Percentiles rank a stretch among this genome's conserved stretches.
Evolutionary conservation across 352 stramenopile genomes (phyloP).

Genomic region (Nothophytophthora sp.): DNA sequence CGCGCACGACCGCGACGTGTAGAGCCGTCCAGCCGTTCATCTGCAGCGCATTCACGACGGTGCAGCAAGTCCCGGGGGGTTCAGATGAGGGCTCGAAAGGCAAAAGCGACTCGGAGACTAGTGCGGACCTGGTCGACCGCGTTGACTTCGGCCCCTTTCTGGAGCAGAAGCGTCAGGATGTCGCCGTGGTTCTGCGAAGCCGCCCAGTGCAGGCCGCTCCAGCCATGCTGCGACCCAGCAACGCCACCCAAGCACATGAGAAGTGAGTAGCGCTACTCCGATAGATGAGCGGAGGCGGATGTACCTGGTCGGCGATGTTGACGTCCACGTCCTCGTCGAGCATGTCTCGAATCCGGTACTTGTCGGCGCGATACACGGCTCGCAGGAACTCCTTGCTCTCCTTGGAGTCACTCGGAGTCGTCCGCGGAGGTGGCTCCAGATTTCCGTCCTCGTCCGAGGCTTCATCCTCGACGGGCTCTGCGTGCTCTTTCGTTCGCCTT

Average conservation of each 20-base stretch:
- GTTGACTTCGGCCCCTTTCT: slow-evolving; percentile 43
- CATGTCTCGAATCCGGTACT: slow-evolving; percentile 53
- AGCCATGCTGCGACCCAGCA: slow-evolving; percentile 53
- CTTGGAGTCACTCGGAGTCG: slow-evolving; percentile 46
- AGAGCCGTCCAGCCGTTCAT: slow-evolving; percentile 73
- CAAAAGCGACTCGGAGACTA: background rate
- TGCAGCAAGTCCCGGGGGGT: background rate
- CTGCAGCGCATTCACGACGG: too few relatives aligned
- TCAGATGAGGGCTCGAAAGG: background rate
- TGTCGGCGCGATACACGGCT: slow-evolving; percentile 62
- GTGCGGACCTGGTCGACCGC: slow-evolving; percentile 54
- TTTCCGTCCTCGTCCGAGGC: slow-evolving; percentile 20
- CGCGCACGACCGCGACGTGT: slow-evolving; percentile 63
- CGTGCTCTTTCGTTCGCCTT: slow-evolving; percentile 2
- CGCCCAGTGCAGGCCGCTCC: slow-evolving; percentile 79
- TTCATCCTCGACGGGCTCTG: slow-evolving; percentile 5
- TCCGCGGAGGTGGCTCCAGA: slow-evolving; percentile 30
- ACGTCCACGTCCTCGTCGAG: slow-evolving; percentile 45
- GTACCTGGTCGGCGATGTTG: slow-evolving; percentile 65
- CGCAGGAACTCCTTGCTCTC: slow-evolving; percentile 64
- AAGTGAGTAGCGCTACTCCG: background rate
- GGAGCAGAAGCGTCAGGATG: slow-evolving; percentile 50
- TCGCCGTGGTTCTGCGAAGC: slow-evolving; percentile 63
- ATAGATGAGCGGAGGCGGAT: too few relatives aligned
- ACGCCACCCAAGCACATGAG: background rate